These are phyloP conservation scores for Ceratocystis diversiconidia DNA, from an alignment of 2,329 filamentous ascomycete genomes.

Conservation along the genomic window DNA sequence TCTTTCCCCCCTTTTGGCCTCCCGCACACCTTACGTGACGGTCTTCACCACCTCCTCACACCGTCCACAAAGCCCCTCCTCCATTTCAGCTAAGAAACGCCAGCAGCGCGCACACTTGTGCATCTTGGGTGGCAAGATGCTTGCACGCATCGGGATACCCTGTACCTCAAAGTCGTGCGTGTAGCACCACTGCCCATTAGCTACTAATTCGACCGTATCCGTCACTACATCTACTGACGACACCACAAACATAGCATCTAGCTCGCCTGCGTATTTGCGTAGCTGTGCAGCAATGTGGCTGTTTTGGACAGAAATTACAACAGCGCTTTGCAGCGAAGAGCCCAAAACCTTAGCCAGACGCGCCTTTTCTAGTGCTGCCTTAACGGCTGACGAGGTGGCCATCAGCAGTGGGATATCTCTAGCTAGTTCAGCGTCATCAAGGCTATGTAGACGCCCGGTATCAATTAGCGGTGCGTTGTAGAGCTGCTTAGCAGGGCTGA, in stretches of 20 bases:
- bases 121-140: constrained; percentile 35
- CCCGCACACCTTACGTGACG: background rate
- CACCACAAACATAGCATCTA: constrained; percentile 54
- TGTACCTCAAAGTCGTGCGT: constrained; percentile 31
- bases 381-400: constrained; percentile 51
- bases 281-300: constrained; percentile 29
- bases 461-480: constrained; percentile 33
- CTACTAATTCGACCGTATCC: constrained; percentile 21
- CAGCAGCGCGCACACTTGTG: constrained; percentile 81
- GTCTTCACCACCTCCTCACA: constrained; percentile 51
- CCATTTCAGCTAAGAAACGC: constrained; percentile 59
- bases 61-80: constrained; percentile 54
- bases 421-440: constrained; percentile 18
- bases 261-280: constrained; percentile 33
- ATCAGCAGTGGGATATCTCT: constrained; percentile 35
- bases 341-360: constrained; percentile 59
- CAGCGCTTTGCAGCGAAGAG: constrained; percentile 57
- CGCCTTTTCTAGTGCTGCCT: constrained; percentile 59
- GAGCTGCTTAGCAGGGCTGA: constrained; percentile 33
- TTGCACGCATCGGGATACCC: constrained; percentile 27
- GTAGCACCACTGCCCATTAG: constrained; percentile 29
- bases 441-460: constrained; percentile 27
- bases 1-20: background rate
- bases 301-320: constrained; percentile 43
- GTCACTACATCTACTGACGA: constrained; percentile 43